phyloP scores from a whole-genome alignment of 2,329 filamentous ascomycete genomes.

The Botrytis pseudocinerea region DNA sequence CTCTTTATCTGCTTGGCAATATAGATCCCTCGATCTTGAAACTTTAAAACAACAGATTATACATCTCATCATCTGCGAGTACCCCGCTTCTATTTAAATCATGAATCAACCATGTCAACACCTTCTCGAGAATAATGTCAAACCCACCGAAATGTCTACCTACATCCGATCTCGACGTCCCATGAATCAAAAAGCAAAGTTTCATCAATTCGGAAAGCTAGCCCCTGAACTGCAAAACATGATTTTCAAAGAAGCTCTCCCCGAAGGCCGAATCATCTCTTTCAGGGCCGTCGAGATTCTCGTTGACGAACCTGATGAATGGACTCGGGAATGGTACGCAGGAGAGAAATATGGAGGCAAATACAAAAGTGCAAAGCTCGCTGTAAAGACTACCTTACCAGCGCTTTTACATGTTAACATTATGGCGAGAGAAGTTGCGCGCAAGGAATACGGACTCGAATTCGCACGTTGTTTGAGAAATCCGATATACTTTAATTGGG shows the following conservation, averaged over 20 bases:
- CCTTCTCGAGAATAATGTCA: slow-evolving; percentile 6
- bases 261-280: background rate
- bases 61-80: background rate
- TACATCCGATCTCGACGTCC: slow-evolving; percentile 5
- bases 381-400: background rate
- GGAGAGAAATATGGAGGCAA: background rate
- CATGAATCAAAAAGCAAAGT: background rate
- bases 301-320: background rate
- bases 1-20: background rate
- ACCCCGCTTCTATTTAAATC: background rate
- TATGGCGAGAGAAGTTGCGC: background rate
- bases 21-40: background rate
- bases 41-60: background rate
- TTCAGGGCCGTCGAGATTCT: slow-evolving; percentile 3
- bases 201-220: slow-evolving; percentile 14
- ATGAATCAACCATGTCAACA: slow-evolving; percentile 12
- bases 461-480: slow-evolving; percentile 1
- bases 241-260: slow-evolving; percentile 11
- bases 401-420: background rate
- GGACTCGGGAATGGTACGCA: slow-evolving; percentile 8
- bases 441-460: slow-evolving; percentile 9
- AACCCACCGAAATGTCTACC: background rate
- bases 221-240: slow-evolving; percentile 15
- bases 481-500: slow-evolving; percentile 11
- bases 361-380: slow-evolving; percentile 12